Base-by-base conservation (phyloP, 108 stramenopile genomes). In the Cylindrotheca fusiformis region DNA sequence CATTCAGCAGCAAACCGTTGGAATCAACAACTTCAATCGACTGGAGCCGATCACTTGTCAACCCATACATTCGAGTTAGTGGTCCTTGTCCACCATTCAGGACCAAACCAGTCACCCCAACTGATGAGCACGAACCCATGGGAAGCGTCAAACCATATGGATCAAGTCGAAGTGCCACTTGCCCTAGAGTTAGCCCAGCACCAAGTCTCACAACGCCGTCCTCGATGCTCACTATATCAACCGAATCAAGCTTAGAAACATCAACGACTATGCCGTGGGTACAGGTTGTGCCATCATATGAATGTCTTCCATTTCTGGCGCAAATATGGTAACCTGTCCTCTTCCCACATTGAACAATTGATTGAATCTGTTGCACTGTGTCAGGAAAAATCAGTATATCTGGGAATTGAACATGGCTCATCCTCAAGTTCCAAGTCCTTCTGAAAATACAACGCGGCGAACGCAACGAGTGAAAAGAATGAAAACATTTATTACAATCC, bases 71-170 rank as follows among this genome's bases (percentile, higher is more conserved):
- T 6, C 55, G 24, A 24, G 27, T 55, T 17, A 55, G 55, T 30
- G 55, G 55, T 4, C 55, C 55, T 55, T 55, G 55, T 6, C 55
- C 55, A 28, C 55, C 55, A 24, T 30, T 55, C 10, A 55, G 26
- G 19, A 28, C 30, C 23, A 55, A 24, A 4, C 55, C 55, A 4
- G 55, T 55, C 28, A 55, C 22, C 18, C 55, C 55, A n/a, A 55
- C 55, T 4, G 22, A 29, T 18, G 55, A 26, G 28, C 55, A 55
- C 8, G 27, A 29, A 8, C 55, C 55, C 5, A 18, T 28, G 6
- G 55, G 55, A 17, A 55, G 24, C 18, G 25, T 28, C 6, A 55
- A 55, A 8, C 55, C 55, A 55, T 29, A 29, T 5, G 12, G 4
- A 6, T 55, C 55, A 24, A 55, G 18, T 4, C 27, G 27, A 4